Conservation (phyloP, 2,329 filamentous ascomycete genomes). For the Calonectria multiphialidica region DNA sequence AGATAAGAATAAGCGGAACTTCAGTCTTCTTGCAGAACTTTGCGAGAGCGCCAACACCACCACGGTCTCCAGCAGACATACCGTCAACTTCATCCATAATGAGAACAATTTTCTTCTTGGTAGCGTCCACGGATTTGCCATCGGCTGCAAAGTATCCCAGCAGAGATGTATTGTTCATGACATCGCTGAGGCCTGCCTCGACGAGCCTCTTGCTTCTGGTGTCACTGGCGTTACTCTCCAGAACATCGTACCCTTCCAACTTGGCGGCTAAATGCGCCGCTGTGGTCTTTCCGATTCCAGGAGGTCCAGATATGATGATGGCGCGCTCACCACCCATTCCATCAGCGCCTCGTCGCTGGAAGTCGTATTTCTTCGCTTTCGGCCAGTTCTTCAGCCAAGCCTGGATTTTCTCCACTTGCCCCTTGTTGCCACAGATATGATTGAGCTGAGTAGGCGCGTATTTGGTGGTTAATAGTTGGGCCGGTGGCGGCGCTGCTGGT, state of each 20-base stretch:
- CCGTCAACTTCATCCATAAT: conserved; percentile 99
- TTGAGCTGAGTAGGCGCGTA: conserved; percentile 88
- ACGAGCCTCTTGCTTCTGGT: conserved; percentile 96
- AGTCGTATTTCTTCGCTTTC: conserved; percentile 81
- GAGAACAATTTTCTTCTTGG: conserved; percentile 93
- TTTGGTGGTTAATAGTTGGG: conserved; percentile 91
- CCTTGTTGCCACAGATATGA: conserved; percentile 97
- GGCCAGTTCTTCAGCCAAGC: conserved; percentile 88
- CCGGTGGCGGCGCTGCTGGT: conserved; percentile 62
- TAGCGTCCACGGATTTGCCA: conserved; percentile 81
- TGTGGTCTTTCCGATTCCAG: conserved; percentile 97
- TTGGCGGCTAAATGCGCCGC: conserved; percentile 95
- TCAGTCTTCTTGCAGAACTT: conserved; percentile 96
- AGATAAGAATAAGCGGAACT: conserved; percentile 95
- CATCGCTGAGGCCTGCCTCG: conserved; percentile 87
- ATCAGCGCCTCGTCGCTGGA: conserved; percentile 86
- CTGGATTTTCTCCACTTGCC: conserved; percentile 88
- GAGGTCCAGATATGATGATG: conserved; percentile 95
- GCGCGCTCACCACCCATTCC: conserved; percentile 86
- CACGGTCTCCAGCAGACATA: conserved; percentile 97
- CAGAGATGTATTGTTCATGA: conserved; percentile 93
- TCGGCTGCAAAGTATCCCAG: conserved; percentile 91
- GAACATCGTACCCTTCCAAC: conserved; percentile 90
- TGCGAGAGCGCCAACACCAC: conserved; percentile 93
- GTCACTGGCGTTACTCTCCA: conserved; percentile 97